Evolutionary conservation across 2,329 filamentous ascomycete species (phyloP).

Genomic region (Beauveria bassiana): DNA sequence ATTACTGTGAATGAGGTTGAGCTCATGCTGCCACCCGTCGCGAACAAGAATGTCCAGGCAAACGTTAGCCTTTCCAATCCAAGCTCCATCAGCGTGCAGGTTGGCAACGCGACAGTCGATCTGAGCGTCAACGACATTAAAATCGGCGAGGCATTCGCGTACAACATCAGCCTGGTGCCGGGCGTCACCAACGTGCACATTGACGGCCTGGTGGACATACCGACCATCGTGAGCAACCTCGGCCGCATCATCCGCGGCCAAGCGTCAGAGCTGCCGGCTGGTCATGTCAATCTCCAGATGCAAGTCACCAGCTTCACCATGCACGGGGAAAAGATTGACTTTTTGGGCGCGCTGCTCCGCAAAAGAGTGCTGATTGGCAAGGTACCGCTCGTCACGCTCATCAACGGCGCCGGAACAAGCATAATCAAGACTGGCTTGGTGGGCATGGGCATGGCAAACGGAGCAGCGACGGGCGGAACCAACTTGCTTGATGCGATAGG

Average conservation of each 20-base stretch:
- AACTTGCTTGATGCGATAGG: background rate
- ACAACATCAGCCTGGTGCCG: background rate
- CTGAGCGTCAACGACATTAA: background rate
- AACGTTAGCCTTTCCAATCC: background rate
- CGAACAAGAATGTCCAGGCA: background rate
- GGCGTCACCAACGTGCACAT: background rate
- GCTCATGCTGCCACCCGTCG: background rate
- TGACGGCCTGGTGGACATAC: background rate
- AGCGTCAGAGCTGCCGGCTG: background rate
- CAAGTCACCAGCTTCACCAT: background rate
- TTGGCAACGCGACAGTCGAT: conserved; percentile 2
- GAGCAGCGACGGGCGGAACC: background rate
- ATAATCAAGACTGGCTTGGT: background rate
- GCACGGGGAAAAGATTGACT: conserved; percentile 3
- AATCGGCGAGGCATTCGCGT: background rate
- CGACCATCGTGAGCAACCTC: background rate
- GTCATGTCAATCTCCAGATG: background rate
- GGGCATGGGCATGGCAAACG: background rate
- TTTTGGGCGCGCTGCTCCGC: background rate
- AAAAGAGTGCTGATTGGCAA: background rate
- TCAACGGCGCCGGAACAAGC: background rate
- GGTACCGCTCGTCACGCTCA: background rate
- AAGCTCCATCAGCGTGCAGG: background rate
- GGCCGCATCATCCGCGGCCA: background rate
- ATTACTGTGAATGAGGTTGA: background rate